Evolutionary conservation across 805 yeast species (phyloP).

Genomic region (Wickerhamomyces alni): DNA sequence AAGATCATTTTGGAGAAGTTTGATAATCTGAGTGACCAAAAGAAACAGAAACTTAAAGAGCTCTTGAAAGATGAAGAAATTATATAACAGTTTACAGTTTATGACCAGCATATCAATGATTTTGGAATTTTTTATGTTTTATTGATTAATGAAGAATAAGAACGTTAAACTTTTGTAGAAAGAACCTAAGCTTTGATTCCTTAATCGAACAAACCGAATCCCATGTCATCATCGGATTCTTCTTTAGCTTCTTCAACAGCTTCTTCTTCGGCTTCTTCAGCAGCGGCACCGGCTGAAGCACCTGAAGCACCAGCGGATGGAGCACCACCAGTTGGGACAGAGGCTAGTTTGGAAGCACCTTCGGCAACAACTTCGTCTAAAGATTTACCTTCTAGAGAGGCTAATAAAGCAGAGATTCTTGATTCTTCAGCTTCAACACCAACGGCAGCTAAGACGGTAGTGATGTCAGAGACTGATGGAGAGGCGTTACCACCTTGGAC

Average conservation of each 20-base stretch:
- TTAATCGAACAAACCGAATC: slow-evolving; percentile 73
- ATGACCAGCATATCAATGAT: too few species aligned
- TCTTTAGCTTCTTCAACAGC: slow-evolving; percentile 38
- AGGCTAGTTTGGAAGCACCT: slow-evolving; percentile 76
- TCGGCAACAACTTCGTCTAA: slow-evolving; percentile 66
- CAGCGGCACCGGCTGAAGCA: slow-evolving; percentile 49
- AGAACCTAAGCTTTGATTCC: not conserved
- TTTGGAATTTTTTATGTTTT: too few species aligned
- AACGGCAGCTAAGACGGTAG: slow-evolving; percentile 64
- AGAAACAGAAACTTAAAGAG: slow-evolving; percentile 5
- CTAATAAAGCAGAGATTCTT: slow-evolving; percentile 62
- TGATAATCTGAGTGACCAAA: slow-evolving; percentile 13
- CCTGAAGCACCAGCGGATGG: slow-evolving; percentile 56
- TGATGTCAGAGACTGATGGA: slow-evolving; percentile 75
- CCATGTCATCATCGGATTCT: slow-evolving; percentile 63
- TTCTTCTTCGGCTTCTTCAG: slow-evolving; percentile 50
- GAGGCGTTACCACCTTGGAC: slow-evolving; percentile 81
- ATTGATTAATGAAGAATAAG: not conserved
- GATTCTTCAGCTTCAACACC: slow-evolving; percentile 79
- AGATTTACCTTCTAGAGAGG: slow-evolving; percentile 76
- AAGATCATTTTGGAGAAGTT: slow-evolving; percentile 14
- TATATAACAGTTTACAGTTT: too few species aligned
- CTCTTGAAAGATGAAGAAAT: not conserved
- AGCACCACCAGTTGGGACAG: slow-evolving; percentile 81
- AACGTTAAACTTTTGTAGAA: not conserved